Percentiles rank a stretch among this genome's conserved stretches.
phyloP scores from a whole-genome alignment of 2,329 filamentous ascomycete genomes.

The Phyllosticta ampelicida region DNA sequence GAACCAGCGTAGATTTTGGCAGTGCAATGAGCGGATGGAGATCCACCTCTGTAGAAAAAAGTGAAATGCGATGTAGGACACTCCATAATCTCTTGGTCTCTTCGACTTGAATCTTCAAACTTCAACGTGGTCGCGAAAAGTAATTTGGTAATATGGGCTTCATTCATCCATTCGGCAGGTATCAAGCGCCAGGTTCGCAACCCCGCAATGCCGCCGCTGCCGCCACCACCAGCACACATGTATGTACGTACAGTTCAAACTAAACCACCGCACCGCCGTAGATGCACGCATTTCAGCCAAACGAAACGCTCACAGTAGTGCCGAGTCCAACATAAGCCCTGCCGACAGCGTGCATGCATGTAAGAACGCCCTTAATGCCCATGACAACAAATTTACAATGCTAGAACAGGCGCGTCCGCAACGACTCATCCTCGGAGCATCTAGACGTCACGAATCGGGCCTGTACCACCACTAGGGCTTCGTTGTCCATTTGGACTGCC shows the following conservation, averaged over 20 bases:
- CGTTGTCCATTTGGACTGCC: conserved; percentile 14
- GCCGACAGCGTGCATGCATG: not conserved
- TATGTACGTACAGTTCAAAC: not conserved
- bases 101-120: too few relatives aligned
- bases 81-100: too few relatives aligned
- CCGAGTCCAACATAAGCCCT: not conserved
- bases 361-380: not conserved
- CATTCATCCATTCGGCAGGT: not conserved
- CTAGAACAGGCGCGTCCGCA: not conserved
- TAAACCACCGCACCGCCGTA: not conserved
- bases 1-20: too few relatives aligned
- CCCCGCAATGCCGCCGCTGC: not conserved
- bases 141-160: not conserved
- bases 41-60: too few relatives aligned
- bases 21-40: too few relatives aligned
- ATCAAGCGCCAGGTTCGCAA: not conserved
- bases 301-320: not conserved
- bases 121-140: too few relatives aligned
- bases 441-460: conserved; percentile 26
- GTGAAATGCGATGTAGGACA: too few relatives aligned
- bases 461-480: conserved; percentile 12
- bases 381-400: not conserved
- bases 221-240: not conserved
- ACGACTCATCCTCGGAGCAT: not conserved
- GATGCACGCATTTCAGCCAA: not conserved